phyloP scores from a whole-genome alignment of 1,284 basidiomycete genomes.

The Mycosarcoma mackinlayi region DNA sequence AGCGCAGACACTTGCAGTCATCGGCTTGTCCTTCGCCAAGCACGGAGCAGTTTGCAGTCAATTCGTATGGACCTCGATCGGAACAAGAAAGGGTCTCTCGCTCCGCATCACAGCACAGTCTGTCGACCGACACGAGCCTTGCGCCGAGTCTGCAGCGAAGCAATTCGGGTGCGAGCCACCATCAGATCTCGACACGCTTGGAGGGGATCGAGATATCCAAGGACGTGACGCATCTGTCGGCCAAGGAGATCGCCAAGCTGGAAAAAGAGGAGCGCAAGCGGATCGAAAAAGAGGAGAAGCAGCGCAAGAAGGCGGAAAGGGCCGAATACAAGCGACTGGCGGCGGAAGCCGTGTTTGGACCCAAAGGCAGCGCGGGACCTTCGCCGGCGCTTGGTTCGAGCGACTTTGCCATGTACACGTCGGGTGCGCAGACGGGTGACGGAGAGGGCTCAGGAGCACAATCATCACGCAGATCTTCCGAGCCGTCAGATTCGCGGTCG shows the following conservation, averaged over 20 bases:
- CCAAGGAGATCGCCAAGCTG: slow-evolving; percentile 46
- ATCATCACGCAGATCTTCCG: slow-evolving; percentile 20
- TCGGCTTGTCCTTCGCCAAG: slow-evolving; percentile 29
- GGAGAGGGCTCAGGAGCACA: background rate
- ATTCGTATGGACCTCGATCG: slow-evolving; percentile 41
- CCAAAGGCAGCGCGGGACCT: slow-evolving; percentile 40
- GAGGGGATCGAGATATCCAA: slow-evolving; percentile 28
- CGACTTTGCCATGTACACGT: slow-evolving; percentile 41
- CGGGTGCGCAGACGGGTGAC: slow-evolving; percentile 7
- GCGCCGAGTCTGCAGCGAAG: slow-evolving; percentile 25
- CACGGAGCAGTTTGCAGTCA: slow-evolving; percentile 39
- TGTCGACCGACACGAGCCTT: slow-evolving; percentile 20
- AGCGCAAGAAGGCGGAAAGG: slow-evolving; percentile 45
- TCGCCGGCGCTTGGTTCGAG: slow-evolving; percentile 20
- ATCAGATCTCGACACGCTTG: slow-evolving; percentile 18
- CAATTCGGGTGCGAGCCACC: slow-evolving; percentile 9
- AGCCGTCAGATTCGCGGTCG: slow-evolving; percentile 31
- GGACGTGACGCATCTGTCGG: slow-evolving; percentile 36
- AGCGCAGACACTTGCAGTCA: slow-evolving; percentile 19
- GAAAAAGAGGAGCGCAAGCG: slow-evolving; percentile 44
- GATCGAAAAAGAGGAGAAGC: slow-evolving; percentile 43
- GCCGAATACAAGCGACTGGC: slow-evolving; percentile 48
- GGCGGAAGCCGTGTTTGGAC: slow-evolving; percentile 50
- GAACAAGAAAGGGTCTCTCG: slow-evolving; percentile 28
- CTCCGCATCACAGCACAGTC: slow-evolving; percentile 36